phyloP scores from a whole-genome alignment of 2,329 filamentous ascomycete genomes.

The Pseudogymnoascus sp. region DNA sequence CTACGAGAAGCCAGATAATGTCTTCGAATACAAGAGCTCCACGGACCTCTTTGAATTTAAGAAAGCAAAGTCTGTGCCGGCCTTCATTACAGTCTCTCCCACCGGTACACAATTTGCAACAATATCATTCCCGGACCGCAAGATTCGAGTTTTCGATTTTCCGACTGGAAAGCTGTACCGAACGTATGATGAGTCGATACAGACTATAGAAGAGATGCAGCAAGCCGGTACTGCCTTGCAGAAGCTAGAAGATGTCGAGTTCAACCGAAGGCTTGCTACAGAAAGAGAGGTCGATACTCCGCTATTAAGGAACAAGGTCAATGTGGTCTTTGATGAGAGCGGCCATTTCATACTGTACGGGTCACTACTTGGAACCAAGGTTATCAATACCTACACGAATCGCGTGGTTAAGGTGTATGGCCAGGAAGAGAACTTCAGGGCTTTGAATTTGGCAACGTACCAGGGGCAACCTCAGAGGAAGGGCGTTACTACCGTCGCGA shows the following conservation, averaged over 20 bases:
- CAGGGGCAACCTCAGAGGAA: constrained; percentile 96
- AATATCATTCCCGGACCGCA: constrained; percentile 86
- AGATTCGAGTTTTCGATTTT: constrained; percentile 91
- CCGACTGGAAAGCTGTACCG: constrained; percentile 77
- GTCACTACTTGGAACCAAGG: constrained; percentile 85
- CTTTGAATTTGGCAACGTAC: constrained; percentile 77
- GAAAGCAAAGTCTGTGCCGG: constrained; percentile 79
- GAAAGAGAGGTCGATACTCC: constrained; percentile 78
- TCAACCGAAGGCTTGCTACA: constrained; percentile 76
- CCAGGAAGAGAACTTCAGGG: constrained; percentile 78
- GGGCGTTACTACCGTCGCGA: constrained; percentile 84
- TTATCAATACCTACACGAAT: constrained; percentile 93
- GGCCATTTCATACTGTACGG: constrained; percentile 93
- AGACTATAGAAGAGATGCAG: constrained; percentile 88
- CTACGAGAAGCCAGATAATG: constrained; percentile 85
- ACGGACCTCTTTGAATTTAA: constrained; percentile 97
- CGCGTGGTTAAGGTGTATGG: constrained; percentile 84
- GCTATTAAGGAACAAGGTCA: constrained; percentile 60
- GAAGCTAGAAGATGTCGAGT: constrained; percentile 83
- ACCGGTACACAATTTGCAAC: constrained; percentile 79
- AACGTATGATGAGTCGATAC: constrained; percentile 89
- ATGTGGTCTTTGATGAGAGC: constrained; percentile 92
- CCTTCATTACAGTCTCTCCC: constrained; percentile 76
- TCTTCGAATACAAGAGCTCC: constrained; percentile 88
- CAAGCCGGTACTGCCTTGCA: constrained; percentile 78